phyloP scores from a whole-genome alignment of 108 stramenopile genomes.

The Conticribra guillardii region DNA sequence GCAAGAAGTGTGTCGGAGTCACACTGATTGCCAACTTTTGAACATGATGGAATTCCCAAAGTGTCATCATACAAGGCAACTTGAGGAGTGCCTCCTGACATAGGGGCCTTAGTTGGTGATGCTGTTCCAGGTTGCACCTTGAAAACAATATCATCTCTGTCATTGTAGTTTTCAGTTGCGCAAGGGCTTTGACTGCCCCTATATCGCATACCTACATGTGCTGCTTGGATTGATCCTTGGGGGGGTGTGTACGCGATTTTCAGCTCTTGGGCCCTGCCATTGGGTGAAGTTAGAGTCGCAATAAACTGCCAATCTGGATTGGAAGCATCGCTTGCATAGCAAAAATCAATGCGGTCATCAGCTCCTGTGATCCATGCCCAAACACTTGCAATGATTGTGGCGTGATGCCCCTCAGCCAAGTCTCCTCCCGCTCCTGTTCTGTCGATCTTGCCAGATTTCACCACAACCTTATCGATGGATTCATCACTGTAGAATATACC shows the following conservation, averaged over 20 bases:
- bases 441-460: constrained; percentile 4
- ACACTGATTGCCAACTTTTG: not conserved
- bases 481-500: constrained; percentile 11
- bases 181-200: not conserved
- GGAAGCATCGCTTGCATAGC: not conserved
- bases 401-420: not conserved
- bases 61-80: not conserved
- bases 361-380: not conserved
- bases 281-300: not conserved
- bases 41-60: not conserved
- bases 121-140: not conserved
- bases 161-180: not conserved
- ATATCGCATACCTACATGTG: not conserved
- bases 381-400: constrained; percentile 1
- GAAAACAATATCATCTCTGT: not conserved
- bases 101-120: too few relatives aligned
- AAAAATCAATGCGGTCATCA: not conserved
- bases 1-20: not conserved
- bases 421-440: not conserved
- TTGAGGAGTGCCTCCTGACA: too few relatives aligned
- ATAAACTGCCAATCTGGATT: not conserved
- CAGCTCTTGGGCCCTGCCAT: not conserved
- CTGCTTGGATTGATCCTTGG: not conserved
- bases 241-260: not conserved
- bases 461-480: constrained; percentile 21